phyloP scores from a whole-genome alignment of 2,329 filamentous ascomycete species.

The Cladobotryum mycophilum region DNA sequence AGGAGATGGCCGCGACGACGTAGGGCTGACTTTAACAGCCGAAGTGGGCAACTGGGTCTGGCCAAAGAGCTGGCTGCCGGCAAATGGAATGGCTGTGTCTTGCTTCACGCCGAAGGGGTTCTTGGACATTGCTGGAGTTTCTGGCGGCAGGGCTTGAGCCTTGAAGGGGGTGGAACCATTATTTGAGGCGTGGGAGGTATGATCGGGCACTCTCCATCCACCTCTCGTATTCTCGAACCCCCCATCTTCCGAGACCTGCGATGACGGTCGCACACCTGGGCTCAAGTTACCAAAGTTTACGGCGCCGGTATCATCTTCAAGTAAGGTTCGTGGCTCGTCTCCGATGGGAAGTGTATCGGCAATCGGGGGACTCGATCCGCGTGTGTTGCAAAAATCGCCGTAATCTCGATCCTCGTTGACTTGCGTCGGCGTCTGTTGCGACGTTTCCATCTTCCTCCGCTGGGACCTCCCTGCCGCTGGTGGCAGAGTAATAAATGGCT shows the following conservation, averaged over 20 bases:
- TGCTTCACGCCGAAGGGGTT: slow-evolving; percentile 41
- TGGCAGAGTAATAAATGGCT: slow-evolving; percentile 15
- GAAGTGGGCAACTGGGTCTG: slow-evolving; percentile 51
- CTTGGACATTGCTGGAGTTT: slow-evolving; percentile 44
- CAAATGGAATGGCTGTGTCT: slow-evolving; percentile 29
- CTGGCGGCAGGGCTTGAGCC: slow-evolving; percentile 26
- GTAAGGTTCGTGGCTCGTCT: slow-evolving; percentile 31
- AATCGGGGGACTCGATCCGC: slow-evolving; percentile 23
- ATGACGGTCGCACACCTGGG: slow-evolving; percentile 30
- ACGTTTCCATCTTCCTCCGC: slow-evolving; percentile 36
- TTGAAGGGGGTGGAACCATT: slow-evolving; percentile 26
- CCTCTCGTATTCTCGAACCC: slow-evolving; percentile 33
- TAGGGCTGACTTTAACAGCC: slow-evolving; percentile 47
- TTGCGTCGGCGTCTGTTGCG: slow-evolving; percentile 50
- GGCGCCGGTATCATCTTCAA: slow-evolving; percentile 44
- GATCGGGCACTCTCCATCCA: slow-evolving; percentile 32
- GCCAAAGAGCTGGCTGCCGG: slow-evolving; percentile 46
- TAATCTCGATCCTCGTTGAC: slow-evolving; percentile 52
- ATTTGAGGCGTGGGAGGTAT: slow-evolving; percentile 28
- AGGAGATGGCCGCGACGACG: slow-evolving; percentile 52
- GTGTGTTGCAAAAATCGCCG: slow-evolving; percentile 33
- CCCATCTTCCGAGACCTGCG: slow-evolving; percentile 37
- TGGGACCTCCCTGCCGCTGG: slow-evolving; percentile 11
- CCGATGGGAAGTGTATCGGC: slow-evolving; percentile 21
- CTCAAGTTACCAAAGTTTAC: slow-evolving; percentile 39